phyloP scores from a whole-genome alignment of 2,329 filamentous ascomycete species.

The Fusarium azukiicola region DNA sequence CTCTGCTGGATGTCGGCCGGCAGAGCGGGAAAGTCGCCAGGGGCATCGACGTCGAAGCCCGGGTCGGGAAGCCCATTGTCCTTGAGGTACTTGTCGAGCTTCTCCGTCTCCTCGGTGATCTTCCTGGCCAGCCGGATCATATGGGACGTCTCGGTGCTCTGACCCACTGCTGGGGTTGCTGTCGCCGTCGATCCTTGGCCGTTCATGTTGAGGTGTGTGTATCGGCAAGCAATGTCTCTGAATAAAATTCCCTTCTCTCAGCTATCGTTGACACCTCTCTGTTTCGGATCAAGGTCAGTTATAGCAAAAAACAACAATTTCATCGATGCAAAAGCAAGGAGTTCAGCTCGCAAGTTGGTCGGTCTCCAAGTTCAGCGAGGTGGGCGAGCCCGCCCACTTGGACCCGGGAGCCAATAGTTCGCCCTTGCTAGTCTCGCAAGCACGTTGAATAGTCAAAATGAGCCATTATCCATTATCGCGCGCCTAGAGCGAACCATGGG shows the following conservation, averaged over 20 bases:
- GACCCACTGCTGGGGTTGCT: slow-evolving; percentile 22
- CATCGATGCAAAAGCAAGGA: slow-evolving; percentile 7
- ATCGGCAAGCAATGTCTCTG: neutral
- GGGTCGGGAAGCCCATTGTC: slow-evolving; percentile 66
- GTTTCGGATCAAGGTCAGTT: neutral
- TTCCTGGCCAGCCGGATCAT: slow-evolving; percentile 70
- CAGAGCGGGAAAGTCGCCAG: slow-evolving; percentile 70
- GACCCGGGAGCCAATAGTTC: slow-evolving; percentile 1
- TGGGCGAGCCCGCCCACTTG: slow-evolving; percentile 8
- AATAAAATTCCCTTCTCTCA: neutral
- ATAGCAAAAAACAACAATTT: slow-evolving; percentile 1
- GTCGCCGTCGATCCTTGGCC: too few species aligned
- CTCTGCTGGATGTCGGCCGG: slow-evolving; percentile 69
- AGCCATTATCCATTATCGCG: slow-evolving; percentile 12
- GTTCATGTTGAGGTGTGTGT: neutral
- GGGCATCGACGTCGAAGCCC: slow-evolving; percentile 68
- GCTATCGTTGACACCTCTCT: neutral
- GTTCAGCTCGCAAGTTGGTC: neutral
- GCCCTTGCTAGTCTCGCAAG: slow-evolving; percentile 8
- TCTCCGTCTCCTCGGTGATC: slow-evolving; percentile 72
- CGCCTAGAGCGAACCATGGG: neutral
- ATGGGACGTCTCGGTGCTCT: slow-evolving; percentile 56
- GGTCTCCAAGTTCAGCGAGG: neutral
- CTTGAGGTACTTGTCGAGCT: slow-evolving; percentile 70
- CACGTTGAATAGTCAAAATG: neutral